These are phyloP conservation scores for Fraxinus americana DNA, from an alignment of 257 asterid genomes.

Conservation along the genomic window DNA sequence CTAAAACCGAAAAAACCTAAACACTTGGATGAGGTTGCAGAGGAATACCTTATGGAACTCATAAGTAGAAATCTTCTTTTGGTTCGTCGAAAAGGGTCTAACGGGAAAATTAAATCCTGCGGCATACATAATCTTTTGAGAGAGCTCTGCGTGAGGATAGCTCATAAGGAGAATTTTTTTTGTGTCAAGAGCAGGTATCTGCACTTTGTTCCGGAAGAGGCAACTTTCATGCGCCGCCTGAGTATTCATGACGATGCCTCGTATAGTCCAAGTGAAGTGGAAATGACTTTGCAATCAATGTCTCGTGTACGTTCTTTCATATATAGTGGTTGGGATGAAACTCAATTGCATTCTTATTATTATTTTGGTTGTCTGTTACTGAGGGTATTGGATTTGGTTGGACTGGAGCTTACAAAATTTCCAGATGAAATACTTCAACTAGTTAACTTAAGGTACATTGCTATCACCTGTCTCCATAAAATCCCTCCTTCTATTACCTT, in stretches of 20 bases:
- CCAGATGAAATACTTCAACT: slow-evolving; percentile 12
- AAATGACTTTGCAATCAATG: no score
- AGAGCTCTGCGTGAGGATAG: slow-evolving; percentile 26
- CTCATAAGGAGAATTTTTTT: slow-evolving; percentile 6
- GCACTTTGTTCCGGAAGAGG: no score
- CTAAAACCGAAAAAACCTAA: no score
- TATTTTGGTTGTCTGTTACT: slow-evolving; percentile 11
- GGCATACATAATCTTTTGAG: slow-evolving; percentile 31
- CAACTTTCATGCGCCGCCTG: background rate
- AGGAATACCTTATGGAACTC: no score
- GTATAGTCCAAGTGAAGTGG: background rate
- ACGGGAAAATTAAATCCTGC: no score
- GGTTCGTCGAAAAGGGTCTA: no score
- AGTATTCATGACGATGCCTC: background rate
- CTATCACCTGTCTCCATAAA: slow-evolving; percentile 17
- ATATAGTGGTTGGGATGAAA: background rate
- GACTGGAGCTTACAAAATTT: background rate
- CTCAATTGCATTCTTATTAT: no score
- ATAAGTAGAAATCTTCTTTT: no score
- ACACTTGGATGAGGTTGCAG: no score
- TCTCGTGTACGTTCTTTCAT: slow-evolving; percentile 12
- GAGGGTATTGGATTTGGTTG: slow-evolving; percentile 13
- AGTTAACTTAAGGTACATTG: slow-evolving; percentile 31
- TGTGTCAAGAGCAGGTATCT: background rate
- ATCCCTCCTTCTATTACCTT: slow-evolving; percentile 20